Conservation (phyloP, 192 early-diverging fungal genomes). For the Phlyctochytrium planicorne region DNA sequence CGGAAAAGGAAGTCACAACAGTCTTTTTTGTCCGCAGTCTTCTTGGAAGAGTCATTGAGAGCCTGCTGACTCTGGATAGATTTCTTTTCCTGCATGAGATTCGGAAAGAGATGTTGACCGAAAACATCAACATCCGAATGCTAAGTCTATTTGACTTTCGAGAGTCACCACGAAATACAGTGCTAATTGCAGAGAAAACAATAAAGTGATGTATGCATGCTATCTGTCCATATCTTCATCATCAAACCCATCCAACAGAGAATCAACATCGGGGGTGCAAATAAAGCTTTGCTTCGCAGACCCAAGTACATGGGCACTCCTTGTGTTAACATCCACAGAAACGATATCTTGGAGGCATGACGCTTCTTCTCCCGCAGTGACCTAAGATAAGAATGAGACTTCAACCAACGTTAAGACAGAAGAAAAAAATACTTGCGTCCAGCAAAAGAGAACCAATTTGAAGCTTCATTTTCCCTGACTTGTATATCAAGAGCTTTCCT, state of each 20-base stretch:
- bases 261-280: slow-evolving; percentile 62
- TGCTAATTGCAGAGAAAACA: slow-evolving; percentile 20
- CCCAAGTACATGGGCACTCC: slow-evolving; percentile 56
- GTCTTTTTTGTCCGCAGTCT: slow-evolving; percentile 24
- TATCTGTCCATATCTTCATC: no score
- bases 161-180: slow-evolving; percentile 25
- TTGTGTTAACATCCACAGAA: slow-evolving; percentile 51
- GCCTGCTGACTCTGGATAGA: slow-evolving; percentile 27
- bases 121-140: slow-evolving; percentile 5
- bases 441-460: slow-evolving; percentile 59
- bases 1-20: slow-evolving; percentile 9
- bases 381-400: slow-evolving; percentile 13
- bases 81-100: slow-evolving; percentile 6
- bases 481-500: slow-evolving; percentile 60
- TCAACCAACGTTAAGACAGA: background rate
- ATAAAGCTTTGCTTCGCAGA: slow-evolving; percentile 55
- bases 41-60: slow-evolving; percentile 25
- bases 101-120: background rate
- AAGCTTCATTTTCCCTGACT: slow-evolving; percentile 67
- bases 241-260: slow-evolving; percentile 9
- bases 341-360: slow-evolving; percentile 61
- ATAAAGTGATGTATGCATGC: no score
- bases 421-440: slow-evolving; percentile 44
- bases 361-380: slow-evolving; percentile 47
- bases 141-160: slow-evolving; percentile 29